Percentiles rank a stretch among this genome's conserved stretches.
Evolutionary conservation across 139 green algal species (phyloP).

Genomic region (Micractinium sp.): DNA sequence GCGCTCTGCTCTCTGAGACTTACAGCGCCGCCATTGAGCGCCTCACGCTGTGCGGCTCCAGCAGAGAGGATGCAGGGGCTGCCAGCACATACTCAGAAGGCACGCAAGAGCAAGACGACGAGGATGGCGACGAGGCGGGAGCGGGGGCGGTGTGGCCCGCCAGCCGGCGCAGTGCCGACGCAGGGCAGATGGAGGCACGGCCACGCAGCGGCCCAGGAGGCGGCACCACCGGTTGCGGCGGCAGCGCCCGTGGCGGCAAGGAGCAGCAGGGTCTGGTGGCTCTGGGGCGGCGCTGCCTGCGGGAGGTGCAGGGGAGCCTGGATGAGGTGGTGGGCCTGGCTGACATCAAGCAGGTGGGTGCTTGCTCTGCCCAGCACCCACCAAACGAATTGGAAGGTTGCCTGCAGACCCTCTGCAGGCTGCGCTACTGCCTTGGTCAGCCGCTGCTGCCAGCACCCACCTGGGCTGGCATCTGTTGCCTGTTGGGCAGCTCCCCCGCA

Average conservation of each 20-base stretch:
- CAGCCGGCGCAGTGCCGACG: neutral
- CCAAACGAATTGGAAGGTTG: neutral
- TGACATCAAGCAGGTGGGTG: constrained; percentile 35
- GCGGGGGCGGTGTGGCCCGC: neutral
- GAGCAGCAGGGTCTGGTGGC: neutral
- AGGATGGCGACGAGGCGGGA: neutral
- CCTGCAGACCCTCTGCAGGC: too few relatives aligned
- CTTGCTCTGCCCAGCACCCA: neutral
- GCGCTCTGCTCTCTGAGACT: neutral
- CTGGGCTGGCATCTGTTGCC: neutral
- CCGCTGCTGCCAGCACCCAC: neutral
- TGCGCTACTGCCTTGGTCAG: too few relatives aligned
- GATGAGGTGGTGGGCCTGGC: constrained; percentile 58
- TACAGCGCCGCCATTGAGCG: neutral
- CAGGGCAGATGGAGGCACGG: neutral
- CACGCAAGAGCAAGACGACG: neutral
- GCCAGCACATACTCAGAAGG: neutral
- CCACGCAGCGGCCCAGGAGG: neutral
- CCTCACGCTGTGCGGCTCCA: neutral
- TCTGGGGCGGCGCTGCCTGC: constrained; percentile 39
- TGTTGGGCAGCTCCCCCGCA: neutral
- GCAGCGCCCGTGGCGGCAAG: neutral
- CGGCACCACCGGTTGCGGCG: neutral
- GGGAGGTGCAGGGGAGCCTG: constrained; percentile 38
- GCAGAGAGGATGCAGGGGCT: neutral